Conservation (phyloP, 2,329 filamentous ascomycete species). For the Zarea fungicola region DNA sequence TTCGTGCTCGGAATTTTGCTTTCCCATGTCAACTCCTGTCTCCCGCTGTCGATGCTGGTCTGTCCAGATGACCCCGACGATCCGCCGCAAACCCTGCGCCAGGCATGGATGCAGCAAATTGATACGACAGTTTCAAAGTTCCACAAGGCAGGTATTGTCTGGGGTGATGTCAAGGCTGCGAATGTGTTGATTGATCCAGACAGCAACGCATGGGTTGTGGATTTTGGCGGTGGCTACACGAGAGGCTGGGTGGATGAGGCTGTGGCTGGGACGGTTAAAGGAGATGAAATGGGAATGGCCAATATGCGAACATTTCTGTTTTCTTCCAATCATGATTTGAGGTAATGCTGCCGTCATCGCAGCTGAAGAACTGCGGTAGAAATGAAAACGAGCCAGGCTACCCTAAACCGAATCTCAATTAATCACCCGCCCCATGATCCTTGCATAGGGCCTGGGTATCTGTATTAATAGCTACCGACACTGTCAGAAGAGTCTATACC, state of each 20-base stretch:
- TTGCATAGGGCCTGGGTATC: too few species aligned
- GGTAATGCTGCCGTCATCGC: too few species aligned
- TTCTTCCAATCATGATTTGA: too few species aligned
- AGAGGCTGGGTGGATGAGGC: constrained; percentile 21
- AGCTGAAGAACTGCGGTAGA: too few species aligned
- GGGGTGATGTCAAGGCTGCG: constrained; percentile 27
- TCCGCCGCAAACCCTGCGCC: constrained; percentile 11
- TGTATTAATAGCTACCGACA: too few species aligned
- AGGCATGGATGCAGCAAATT: constrained; percentile 18
- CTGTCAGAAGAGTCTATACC: too few species aligned
- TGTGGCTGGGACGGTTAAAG: not conserved
- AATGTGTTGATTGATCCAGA: constrained; percentile 27
- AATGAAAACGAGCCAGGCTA: too few species aligned
- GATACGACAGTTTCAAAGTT: constrained; percentile 14
- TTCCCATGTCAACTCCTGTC: constrained; percentile 11
- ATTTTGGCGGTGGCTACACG: constrained; percentile 27
- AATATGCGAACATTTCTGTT: constrained; percentile 1
- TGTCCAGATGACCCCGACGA: constrained; percentile 3
- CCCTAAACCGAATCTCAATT: too few species aligned
- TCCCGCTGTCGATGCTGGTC: constrained; percentile 1
- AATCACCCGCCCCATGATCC: too few species aligned
- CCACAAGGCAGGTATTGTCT: constrained; percentile 22
- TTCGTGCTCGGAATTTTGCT: constrained; percentile 17
- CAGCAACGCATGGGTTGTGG: constrained; percentile 25
- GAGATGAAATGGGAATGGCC: constrained; percentile 1